Evolutionary conservation across 306 rosid genomes (phyloP), one percentile per base, ranked within the genome.

Genomic region (Prunus kanzakura): DNA sequence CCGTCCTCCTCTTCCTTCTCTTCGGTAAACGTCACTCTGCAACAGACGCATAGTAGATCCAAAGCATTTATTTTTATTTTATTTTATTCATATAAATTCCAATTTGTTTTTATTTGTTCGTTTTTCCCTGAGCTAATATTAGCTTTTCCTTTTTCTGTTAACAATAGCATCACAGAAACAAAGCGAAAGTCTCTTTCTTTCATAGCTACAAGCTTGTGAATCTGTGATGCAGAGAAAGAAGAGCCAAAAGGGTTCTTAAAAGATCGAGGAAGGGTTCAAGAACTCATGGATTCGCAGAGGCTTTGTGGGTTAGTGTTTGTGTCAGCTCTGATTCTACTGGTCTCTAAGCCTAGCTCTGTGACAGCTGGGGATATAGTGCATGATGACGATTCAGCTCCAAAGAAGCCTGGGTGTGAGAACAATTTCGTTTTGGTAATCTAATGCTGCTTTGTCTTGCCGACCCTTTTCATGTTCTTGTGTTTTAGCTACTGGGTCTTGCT

Each of bases 331-430:
- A 65, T 84, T 79, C 41, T 89, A 55, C 69, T 88, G 79, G 81
- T 87, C 38, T 71, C 51, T 45, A 12, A 60, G 49, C 66, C 81
- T 60, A 77, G 82, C 78, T 77, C 84, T 19, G 93, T 84, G 0
- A 55, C 60, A 61, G 93, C 90, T 55, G 99, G 97, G 51, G 97
- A 92, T 84, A 89, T 87, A 55, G 91, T 88, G 72, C 93, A 91
- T 47, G 91, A 87, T 67, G 97, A 90, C 47, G 86, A 89, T 76
- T 85, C 84, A 43, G 81, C 96, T 79, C 99, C 98, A 50, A 92
- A 89, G 85, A 91, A 91, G 80, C 97, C 98, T n/a, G 96, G 98
- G 67, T 92, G 97, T 75, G 90, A 71, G 67, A 95, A 95, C 81
- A 84, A 87, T 80, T 92, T 95, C 73, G 96, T 95, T 86, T 83